Evolutionary conservation across 208 protist species (phyloP).

Genomic region (Polymyxa betae): DNA sequence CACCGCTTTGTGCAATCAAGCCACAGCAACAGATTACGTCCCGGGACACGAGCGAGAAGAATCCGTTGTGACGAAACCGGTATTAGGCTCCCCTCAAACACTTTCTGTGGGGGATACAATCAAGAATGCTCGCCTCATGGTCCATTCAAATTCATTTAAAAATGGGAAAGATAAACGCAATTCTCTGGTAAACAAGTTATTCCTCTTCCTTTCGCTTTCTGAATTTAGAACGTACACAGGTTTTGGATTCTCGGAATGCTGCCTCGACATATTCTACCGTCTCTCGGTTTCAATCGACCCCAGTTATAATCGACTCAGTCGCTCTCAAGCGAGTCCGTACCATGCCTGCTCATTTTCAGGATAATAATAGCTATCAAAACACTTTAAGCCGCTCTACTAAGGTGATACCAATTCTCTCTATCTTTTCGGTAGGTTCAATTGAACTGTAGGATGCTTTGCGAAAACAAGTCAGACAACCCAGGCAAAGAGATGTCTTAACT

Average conservation of each 20-base stretch:
- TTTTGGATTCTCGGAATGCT: not conserved
- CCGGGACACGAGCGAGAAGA: not conserved
- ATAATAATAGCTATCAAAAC: not conserved
- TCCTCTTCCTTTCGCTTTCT: not conserved
- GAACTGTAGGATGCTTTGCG: not conserved
- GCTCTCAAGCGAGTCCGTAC: slow-evolving; percentile 40
- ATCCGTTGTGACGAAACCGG: not conserved
- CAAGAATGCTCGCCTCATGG: no score
- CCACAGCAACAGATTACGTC: not conserved
- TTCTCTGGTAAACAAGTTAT: not conserved
- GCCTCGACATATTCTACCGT: not conserved
- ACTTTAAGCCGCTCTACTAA: no score
- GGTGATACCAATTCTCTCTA: not conserved
- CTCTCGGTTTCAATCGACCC: not conserved
- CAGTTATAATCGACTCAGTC: not conserved
- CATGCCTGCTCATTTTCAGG: slow-evolving; percentile 5
- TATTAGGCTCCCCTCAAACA: not conserved
- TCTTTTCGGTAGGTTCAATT: not conserved
- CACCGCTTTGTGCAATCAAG: slow-evolving; percentile 32
- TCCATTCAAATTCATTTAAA: no score
- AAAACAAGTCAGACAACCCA: not conserved
- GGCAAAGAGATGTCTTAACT: not conserved
- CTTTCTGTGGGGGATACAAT: not conserved
- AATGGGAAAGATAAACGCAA: no score
- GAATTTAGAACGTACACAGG: not conserved